These are phyloP conservation scores for Lasiosphaeris hirsuta DNA, from an alignment of 495 filamentous ascomycete genomes.

Conservation along the genomic window DNA sequence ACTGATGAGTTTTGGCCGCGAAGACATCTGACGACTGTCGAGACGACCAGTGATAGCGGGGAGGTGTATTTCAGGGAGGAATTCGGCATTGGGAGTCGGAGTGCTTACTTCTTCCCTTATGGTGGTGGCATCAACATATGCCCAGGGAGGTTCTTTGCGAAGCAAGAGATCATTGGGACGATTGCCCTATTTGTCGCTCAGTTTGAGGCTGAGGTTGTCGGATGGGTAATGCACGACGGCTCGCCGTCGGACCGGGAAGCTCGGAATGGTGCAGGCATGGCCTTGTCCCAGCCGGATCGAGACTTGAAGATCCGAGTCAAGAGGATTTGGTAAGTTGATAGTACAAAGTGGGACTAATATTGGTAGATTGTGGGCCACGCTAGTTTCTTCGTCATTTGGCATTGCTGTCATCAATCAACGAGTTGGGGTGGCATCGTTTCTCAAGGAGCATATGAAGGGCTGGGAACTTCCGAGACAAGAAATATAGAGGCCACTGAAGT, in stretches of 20 bases:
- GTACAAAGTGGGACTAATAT: too few relatives aligned
- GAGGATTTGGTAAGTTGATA: not conserved
- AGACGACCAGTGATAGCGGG: not conserved
- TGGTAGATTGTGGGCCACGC: too few relatives aligned
- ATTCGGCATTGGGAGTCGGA: not conserved
- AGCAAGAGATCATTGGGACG: slow-evolving; percentile 4
- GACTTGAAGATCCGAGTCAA: not conserved
- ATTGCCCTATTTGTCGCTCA: not conserved
- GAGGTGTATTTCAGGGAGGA: not conserved
- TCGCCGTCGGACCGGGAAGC: slow-evolving; percentile 2
- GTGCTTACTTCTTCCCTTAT: slow-evolving; percentile 6
- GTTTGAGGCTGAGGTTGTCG: slow-evolving; percentile 1
- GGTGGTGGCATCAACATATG: slow-evolving; percentile 8
- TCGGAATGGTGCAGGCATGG: not conserved
- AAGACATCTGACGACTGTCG: not conserved
- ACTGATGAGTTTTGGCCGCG: slow-evolving; percentile 5
- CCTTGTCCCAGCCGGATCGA: not conserved
- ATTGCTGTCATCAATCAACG: too few relatives aligned
- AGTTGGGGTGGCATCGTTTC: too few relatives aligned
- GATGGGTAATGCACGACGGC: not conserved
- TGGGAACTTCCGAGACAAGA: too few relatives aligned
- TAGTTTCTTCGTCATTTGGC: too few relatives aligned
- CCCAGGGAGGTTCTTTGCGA: slow-evolving; percentile 5
- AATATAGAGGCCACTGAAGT: too few relatives aligned
- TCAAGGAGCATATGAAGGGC: too few relatives aligned